Conservation (phyloP, 495 filamentous ascomycete genomes). For the Echria macrotheca region DNA sequence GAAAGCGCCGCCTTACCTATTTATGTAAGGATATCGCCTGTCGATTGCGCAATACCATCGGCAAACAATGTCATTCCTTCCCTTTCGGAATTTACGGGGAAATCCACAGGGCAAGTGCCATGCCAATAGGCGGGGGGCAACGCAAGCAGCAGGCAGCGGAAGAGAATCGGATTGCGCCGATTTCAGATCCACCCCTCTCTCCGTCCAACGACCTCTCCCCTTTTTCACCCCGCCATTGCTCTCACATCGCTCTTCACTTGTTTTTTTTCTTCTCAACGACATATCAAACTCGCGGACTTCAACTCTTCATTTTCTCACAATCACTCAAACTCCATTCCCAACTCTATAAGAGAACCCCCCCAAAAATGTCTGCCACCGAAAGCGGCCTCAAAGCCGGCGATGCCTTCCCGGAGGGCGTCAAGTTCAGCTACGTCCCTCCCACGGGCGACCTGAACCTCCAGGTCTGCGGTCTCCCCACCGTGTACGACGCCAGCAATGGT, state of each 20-base stretch:
- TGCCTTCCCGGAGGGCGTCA: slow-evolving; percentile 71
- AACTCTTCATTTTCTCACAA: no score
- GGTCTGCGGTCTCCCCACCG: slow-evolving; percentile 70
- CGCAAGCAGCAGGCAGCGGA: no score
- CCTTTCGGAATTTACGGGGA: no score
- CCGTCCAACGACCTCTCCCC: background rate
- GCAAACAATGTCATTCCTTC: no score
- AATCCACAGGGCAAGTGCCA: no score
- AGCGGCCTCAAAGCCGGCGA: slow-evolving; percentile 76
- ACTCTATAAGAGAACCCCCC: no score
- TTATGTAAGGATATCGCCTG: no score
- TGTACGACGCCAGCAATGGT: slow-evolving; percentile 76
- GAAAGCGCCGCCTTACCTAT: no score
- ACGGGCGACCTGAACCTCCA: slow-evolving; percentile 59
- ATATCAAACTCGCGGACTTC: no score
- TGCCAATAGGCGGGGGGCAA: no score
- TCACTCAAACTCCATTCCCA: no score
- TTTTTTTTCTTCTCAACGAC: background rate
- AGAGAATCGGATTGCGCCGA: slow-evolving; percentile 10
- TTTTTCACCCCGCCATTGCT: background rate
- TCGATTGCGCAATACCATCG: no score
- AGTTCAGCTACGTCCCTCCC: slow-evolving; percentile 75
- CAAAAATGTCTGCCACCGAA: slow-evolving; percentile 20
- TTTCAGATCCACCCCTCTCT: background rate
- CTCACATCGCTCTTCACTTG: background rate